These are phyloP conservation scores for Echium plantagineum DNA, from an alignment of 257 asterid genomes.

Conservation along the genomic window DNA sequence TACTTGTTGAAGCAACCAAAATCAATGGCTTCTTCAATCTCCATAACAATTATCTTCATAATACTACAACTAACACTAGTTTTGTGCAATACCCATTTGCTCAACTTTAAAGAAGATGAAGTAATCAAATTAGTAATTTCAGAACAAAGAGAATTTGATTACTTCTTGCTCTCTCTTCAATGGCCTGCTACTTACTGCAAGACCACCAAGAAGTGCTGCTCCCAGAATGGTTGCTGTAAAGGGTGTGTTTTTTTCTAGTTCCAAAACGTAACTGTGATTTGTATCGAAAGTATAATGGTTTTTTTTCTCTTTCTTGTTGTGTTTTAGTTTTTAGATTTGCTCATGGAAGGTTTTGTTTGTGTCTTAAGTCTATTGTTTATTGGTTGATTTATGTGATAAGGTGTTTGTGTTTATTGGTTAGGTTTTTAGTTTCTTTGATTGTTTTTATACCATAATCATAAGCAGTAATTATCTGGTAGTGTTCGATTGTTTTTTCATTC, in stretches of 20 bases:
- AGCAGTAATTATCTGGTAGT: too few relatives aligned
- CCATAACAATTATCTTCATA: constrained; percentile 14
- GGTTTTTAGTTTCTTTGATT: too few relatives aligned
- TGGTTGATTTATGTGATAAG: not conserved
- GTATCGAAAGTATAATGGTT: too few relatives aligned
- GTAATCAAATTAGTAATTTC: constrained; percentile 5
- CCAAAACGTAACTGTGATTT: too few relatives aligned
- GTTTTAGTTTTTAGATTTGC: not conserved
- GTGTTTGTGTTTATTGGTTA: too few relatives aligned
- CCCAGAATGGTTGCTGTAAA: constrained; percentile 71
- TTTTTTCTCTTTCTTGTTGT: too few relatives aligned
- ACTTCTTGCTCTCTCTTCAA: constrained; percentile 61
- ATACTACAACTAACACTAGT: constrained; percentile 26
- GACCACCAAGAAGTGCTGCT: constrained; percentile 42
- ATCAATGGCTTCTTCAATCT: constrained; percentile 35
- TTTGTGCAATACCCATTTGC: constrained; percentile 20
- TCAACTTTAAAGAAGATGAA: constrained; percentile 7
- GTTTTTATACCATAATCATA: too few relatives aligned
- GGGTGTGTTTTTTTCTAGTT: constrained; percentile 38
- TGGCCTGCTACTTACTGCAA: constrained; percentile 82
- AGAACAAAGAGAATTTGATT: constrained; percentile 65
- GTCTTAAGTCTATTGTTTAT: not conserved
- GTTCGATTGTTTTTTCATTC: too few relatives aligned
- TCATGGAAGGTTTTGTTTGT: not conserved
- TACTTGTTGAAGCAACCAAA: too few relatives aligned